phyloP scores from a whole-genome alignment of 225 moss, liverwort and hornwort genomes.

The Straminergon stramineum region DNA sequence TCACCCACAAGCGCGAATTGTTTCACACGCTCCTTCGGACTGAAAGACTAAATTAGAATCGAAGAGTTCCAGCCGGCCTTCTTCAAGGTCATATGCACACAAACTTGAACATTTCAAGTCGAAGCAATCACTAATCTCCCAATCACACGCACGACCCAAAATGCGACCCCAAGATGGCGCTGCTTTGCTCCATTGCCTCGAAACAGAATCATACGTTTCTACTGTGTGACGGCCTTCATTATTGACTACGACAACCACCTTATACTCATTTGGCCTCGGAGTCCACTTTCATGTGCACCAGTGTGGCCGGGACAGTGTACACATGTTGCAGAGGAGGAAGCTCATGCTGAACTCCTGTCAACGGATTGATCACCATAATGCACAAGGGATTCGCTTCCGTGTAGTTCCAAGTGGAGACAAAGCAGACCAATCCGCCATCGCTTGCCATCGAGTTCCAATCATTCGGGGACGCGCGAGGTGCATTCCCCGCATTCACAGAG shows the following conservation, averaged over 20 bases:
- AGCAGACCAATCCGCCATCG: not conserved
- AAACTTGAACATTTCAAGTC: rapidly evolving
- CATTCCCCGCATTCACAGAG: not conserved
- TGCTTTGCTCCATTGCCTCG: not conserved
- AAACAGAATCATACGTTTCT: not conserved
- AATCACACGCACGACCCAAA: not conserved
- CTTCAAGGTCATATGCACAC: not conserved
- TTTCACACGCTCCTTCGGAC: not conserved
- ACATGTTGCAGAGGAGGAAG: not conserved
- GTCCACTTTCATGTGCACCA: not conserved
- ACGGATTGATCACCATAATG: not conserved
- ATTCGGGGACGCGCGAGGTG: not conserved
- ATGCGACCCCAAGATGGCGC: not conserved
- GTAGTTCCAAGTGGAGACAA: not conserved
- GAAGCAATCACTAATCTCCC: not conserved
- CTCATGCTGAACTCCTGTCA: not conserved
- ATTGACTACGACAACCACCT: not conserved
- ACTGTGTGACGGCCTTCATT: rapidly evolving
- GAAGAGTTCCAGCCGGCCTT: not conserved
- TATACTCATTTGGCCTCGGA: not conserved
- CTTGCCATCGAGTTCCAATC: not conserved
- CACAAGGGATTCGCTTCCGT: not conserved
- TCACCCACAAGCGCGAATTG: not conserved
- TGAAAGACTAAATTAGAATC: not conserved
- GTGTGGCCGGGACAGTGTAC: not conserved